Evolutionary conservation across 1,284 basidiomycete genomes (phyloP).

Genomic region (Pascua sp.): DNA sequence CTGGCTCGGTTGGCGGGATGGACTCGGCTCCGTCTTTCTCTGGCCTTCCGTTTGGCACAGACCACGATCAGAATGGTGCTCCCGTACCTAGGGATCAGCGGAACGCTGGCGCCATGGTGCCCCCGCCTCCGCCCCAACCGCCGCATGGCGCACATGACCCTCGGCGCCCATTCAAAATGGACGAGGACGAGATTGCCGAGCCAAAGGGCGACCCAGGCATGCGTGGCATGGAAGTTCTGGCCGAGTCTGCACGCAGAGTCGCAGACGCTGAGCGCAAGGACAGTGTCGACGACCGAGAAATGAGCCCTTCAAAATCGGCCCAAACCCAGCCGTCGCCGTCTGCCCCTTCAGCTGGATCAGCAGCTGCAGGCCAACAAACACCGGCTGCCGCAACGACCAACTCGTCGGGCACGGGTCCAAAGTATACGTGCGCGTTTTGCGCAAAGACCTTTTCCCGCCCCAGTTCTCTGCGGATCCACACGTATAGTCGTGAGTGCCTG

Average conservation of each 20-base stretch:
- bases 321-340: no score
- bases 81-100: neutral
- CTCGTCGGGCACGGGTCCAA: conserved; percentile 27
- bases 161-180: conserved; percentile 2
- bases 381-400: no score
- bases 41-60: no score
- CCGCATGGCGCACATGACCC: neutral
- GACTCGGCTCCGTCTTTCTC: no score
- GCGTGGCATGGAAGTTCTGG: conserved; percentile 44
- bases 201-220: conserved; percentile 27
- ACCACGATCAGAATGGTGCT: neutral
- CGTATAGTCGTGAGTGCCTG: conserved; percentile 43
- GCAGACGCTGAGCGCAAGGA: conserved; percentile 33
- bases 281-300: conserved; percentile 6
- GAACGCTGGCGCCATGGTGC: neutral
- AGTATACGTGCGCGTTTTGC: conserved; percentile 43
- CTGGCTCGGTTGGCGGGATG: no score
- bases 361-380: conserved; percentile 7
- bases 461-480: conserved; percentile 43
- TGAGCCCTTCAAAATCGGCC: neutral
- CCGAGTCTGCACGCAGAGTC: conserved; percentile 33
- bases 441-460: conserved; percentile 45
- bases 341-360: conserved; percentile 2
- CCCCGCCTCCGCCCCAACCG: neutral
- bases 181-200: conserved; percentile 19